phyloP scores from a whole-genome alignment of 768 basidiomycete genomes.

The Leucosporidium creatinivorum region DNA sequence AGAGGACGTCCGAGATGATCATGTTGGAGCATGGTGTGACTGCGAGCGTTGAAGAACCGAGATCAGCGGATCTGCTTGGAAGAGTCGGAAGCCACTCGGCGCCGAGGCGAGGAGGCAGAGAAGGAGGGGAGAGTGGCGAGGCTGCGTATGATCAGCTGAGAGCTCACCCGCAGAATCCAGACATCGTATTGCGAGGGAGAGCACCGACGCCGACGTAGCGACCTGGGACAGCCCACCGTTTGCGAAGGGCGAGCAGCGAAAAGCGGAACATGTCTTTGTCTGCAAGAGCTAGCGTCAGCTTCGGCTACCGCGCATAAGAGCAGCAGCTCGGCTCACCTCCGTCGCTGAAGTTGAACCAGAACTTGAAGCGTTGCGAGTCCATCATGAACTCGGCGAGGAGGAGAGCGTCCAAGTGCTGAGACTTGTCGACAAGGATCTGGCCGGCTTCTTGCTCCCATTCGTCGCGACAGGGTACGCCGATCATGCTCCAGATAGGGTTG shows the following conservation, averaged over 20 bases:
- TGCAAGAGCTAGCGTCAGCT: conserved; percentile 15
- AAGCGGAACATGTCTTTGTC: conserved; percentile 43
- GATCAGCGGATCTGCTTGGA: no score
- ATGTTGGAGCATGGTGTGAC: conserved; percentile 41
- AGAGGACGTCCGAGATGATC: conserved; percentile 35
- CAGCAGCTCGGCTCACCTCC: background rate
- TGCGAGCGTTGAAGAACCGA: no score
- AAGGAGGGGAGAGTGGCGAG: no score
- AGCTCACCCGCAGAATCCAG: conserved; percentile 30
- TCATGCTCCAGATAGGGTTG: conserved; percentile 41
- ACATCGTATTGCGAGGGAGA: conserved; percentile 39
- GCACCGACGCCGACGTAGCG: conserved; percentile 44
- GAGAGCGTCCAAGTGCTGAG: conserved; percentile 43
- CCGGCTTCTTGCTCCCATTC: conserved; percentile 48
- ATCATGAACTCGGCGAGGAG: conserved; percentile 37
- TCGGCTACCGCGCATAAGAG: background rate
- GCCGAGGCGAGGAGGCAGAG: no score
- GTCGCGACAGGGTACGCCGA: conserved; percentile 44
- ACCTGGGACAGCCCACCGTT: conserved; percentile 47
- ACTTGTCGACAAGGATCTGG: conserved; percentile 46
- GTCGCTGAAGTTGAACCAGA: conserved; percentile 42
- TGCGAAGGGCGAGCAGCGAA: conserved; percentile 43
- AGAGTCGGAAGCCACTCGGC: no score
- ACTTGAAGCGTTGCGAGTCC: conserved; percentile 38
- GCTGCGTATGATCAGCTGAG: no score